phyloP scores from a whole-genome alignment of 495 filamentous ascomycete species.

The Penicillium ochrochloron region DNA sequence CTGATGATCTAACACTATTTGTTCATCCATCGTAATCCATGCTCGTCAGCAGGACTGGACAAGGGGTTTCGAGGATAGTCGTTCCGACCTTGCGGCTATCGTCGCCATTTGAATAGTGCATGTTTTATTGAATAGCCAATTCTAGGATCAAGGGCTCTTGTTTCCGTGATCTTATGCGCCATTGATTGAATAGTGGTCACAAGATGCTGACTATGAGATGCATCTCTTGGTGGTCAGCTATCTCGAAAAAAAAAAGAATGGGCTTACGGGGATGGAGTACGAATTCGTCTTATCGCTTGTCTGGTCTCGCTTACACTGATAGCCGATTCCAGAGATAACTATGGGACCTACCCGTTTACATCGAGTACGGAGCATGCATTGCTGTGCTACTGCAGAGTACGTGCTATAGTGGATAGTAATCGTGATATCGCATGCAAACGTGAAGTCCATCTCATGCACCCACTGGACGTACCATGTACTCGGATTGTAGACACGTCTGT shows the following conservation, averaged over 20 bases:
- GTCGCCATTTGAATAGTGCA: neutral
- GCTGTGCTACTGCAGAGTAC: neutral
- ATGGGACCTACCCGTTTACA: neutral
- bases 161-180: neutral
- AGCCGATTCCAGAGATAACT: neutral
- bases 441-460: neutral
- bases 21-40: neutral
- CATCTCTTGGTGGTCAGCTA: neutral
- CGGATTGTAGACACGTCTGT: conserved; percentile 1
- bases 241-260: neutral
- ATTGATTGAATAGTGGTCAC: neutral
- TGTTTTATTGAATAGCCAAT: neutral
- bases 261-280: neutral
- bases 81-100: neutral
- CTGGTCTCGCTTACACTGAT: neutral
- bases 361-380: neutral
- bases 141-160: neutral
- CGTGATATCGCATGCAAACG: neutral
- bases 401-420: neutral
- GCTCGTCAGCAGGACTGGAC: neutral
- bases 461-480: neutral
- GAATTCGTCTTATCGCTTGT: neutral
- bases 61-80: neutral
- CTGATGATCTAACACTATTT: neutral
- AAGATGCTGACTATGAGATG: neutral